A percentile compares a stretch with the other conserved stretches of the same genome.
These are phyloP conservation scores for Plasmodium coatneyi DNA, from an alignment of 169 alveolate genomes.

Conservation along the genomic window DNA sequence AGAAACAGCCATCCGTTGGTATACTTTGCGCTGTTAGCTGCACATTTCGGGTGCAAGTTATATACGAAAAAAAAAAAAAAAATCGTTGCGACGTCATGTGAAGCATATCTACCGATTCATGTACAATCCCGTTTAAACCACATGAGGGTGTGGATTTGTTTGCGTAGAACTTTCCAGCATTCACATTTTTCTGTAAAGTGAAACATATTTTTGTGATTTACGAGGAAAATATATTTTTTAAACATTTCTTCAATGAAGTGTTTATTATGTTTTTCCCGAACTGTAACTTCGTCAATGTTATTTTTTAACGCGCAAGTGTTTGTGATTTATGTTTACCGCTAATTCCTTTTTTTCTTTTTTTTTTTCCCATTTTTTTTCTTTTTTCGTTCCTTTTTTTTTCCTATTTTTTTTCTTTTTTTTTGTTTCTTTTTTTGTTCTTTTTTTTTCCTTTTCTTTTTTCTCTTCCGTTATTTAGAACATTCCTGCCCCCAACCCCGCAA, in stretches of 20 bases:
- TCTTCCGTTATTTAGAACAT: background rate
- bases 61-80: background rate
- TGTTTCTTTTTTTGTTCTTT: background rate
- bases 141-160: background rate
- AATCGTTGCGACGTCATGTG: background rate
- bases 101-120: background rate
- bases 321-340: background rate
- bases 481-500: background rate
- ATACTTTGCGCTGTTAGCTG: background rate
- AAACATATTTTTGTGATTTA: background rate
- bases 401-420: background rate
- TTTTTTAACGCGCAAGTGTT: background rate
- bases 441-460: background rate
- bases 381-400: background rate
- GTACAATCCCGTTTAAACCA: background rate
- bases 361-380: too few relatives aligned
- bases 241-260: background rate
- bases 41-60: background rate
- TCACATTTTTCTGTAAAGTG: background rate
- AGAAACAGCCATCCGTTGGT: background rate
- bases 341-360: background rate
- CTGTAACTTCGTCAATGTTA: background rate
- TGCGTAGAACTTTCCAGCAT: background rate
- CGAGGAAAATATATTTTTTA: background rate
- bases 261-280: background rate